Evolutionary conservation across 257 asterid genomes (phyloP).

Genomic region (Osmanthus fragrans): DNA sequence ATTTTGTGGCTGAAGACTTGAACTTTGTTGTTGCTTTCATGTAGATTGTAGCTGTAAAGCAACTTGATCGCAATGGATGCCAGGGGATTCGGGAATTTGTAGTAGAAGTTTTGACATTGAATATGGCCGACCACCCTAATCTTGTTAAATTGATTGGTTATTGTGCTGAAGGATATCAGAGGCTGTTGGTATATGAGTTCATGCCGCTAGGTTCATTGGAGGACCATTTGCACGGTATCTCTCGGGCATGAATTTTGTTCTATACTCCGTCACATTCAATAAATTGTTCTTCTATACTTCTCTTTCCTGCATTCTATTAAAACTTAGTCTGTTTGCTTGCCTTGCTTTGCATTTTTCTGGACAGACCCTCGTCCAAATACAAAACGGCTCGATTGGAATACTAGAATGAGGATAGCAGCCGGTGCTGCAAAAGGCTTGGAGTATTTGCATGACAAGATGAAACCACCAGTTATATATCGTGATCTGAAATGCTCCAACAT

Average conservation of each 20-base stretch:
- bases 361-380: conserved; percentile 23
- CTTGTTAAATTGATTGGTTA: conserved; percentile 56
- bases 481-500: conserved; percentile 57
- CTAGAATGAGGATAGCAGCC: conserved; percentile 45
- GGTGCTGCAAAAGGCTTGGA: conserved; percentile 55
- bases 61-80: conserved; percentile 45
- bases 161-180: conserved; percentile 50
- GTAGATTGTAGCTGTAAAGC: conserved; percentile 54
- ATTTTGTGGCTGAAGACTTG: not conserved
- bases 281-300: not conserved
- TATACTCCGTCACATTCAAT: not conserved
- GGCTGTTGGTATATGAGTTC: conserved; percentile 51
- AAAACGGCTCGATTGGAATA: conserved; percentile 39
- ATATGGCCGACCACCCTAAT: conserved; percentile 46
- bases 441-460: conserved; percentile 49
- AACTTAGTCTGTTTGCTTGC: not conserved
- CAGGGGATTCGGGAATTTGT: conserved; percentile 53
- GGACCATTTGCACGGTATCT: conserved; percentile 47
- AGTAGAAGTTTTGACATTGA: conserved; percentile 43
- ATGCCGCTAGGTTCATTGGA: conserved; percentile 56
- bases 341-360: not conserved
- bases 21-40: not conserved
- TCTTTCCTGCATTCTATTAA: not conserved
- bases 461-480: conserved; percentile 49
- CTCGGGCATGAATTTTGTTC: not conserved